Percentiles rank a stretch among this genome's conserved stretches.
These are phyloP conservation scores for Albifimbria verrucaria DNA, from an alignment of 2,329 filamentous ascomycete genomes.

Conservation along the genomic window DNA sequence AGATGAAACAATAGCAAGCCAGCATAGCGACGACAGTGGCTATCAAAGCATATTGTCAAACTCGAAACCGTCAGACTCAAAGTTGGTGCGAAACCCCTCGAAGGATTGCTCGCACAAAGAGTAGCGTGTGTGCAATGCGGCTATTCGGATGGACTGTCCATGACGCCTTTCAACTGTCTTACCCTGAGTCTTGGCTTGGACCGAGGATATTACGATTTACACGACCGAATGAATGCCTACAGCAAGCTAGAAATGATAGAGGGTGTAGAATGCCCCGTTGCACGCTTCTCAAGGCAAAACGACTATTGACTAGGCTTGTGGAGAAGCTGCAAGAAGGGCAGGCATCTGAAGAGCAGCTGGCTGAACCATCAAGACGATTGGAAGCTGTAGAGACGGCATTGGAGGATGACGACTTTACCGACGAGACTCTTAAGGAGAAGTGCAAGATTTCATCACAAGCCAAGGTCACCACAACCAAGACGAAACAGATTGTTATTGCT, in stretches of 20 bases:
- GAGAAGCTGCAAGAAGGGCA: conserved; percentile 32
- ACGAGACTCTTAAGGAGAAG: conserved; percentile 58
- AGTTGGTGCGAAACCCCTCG: conserved; percentile 69
- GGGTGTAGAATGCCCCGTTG: conserved; percentile 92
- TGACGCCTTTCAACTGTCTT: conserved; percentile 92
- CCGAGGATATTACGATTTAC: conserved; percentile 63
- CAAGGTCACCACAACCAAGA: conserved; percentile 77
- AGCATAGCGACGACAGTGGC: conserved; percentile 55
- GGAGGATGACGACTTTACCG: conserved; percentile 76
- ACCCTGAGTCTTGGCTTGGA: conserved; percentile 75
- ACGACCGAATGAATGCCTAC: conserved; percentile 79
- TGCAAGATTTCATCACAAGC: conserved; percentile 66
- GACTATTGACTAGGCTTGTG: conserved; percentile 45
- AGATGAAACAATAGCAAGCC: conserved; percentile 42
- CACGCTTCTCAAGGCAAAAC: conserved; percentile 63
- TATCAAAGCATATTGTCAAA: conserved; percentile 45
- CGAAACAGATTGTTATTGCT: conserved; percentile 82
- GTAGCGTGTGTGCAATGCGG: conserved; percentile 85
- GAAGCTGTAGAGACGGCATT: conserved; percentile 66
- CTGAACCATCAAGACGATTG: conserved; percentile 54
- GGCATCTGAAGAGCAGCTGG: conserved; percentile 45
- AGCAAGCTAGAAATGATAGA: conserved; percentile 81
- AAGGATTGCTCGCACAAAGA: conserved; percentile 82
- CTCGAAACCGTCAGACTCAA: conserved; percentile 34
- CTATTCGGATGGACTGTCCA: conserved; percentile 80